A percentile compares a stretch with the other conserved stretches of the same genome.
Conservation (phyloP, 169 alveolate genomes). For the Cryptosporidium sp. region DNA sequence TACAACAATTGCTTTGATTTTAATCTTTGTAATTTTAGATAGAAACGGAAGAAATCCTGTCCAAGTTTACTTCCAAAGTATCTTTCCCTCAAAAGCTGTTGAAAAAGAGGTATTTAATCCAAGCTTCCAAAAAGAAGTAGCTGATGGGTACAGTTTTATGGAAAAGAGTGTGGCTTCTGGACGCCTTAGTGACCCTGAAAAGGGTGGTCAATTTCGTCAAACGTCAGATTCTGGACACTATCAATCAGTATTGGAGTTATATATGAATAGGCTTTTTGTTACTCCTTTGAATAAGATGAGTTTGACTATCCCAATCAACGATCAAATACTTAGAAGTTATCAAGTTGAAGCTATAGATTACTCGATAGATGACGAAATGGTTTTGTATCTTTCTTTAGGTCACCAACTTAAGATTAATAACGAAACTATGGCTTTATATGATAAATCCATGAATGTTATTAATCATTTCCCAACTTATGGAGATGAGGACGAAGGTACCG, state of each 20-base stretch:
- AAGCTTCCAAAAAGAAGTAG: background rate
- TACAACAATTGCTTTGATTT: conserved; percentile 9
- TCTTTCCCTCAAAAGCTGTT: conserved; percentile 20
- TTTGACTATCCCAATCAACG: conserved; percentile 48
- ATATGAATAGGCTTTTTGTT: conserved; percentile 16
- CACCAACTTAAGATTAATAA: conserved; percentile 54
- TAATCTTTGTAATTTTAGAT: conserved; percentile 3
- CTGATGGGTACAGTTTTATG: background rate
- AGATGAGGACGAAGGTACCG: conserved; percentile 9
- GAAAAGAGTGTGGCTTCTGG: conserved; percentile 6
- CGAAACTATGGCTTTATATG: conserved; percentile 16
- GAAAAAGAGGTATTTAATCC: background rate
- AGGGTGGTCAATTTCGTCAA: background rate
- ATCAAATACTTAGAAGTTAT: conserved; percentile 41
- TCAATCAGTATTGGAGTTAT: conserved; percentile 48
- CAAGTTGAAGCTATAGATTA: conserved; percentile 58
- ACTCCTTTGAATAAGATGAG: conserved; percentile 62
- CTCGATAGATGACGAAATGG: conserved; percentile 20
- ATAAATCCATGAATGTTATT: conserved; percentile 23
- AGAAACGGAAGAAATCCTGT: conserved; percentile 11
- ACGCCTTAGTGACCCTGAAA: background rate
- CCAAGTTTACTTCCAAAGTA: conserved; percentile 23
- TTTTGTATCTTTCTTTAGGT: conserved; percentile 27
- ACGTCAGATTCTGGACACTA: background rate
- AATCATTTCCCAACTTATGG: conserved; percentile 19